A percentile compares a stretch with the other conserved stretches of the same genome.
Evolutionary conservation across 2,329 filamentous ascomycete species (phyloP).

Genomic region (Sclerotinia spermophila): DNA sequence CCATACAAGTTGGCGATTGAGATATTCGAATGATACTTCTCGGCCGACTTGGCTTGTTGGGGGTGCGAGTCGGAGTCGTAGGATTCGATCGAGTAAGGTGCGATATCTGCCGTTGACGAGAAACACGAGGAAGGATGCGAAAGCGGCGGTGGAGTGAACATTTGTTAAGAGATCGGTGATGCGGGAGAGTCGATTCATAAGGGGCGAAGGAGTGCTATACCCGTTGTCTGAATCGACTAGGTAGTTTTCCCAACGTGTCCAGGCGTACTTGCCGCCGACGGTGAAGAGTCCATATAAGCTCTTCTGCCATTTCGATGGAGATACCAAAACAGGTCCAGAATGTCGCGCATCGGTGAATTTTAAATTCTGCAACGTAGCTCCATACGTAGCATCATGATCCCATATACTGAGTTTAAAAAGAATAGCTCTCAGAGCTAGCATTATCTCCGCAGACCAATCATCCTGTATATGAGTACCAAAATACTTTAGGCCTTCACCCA

Average conservation of each 20-base stretch:
- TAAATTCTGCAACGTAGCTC: slow-evolving; percentile 86
- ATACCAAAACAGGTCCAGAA: slow-evolving; percentile 56
- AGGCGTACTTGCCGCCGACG: slow-evolving; percentile 82
- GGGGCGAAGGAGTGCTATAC: slow-evolving; percentile 58
- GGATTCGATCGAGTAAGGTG: slow-evolving; percentile 79
- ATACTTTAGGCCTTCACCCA: slow-evolving; percentile 83
- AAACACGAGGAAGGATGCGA: slow-evolving; percentile 85
- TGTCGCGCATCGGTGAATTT: slow-evolving; percentile 81
- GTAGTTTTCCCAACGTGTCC: slow-evolving; percentile 90
- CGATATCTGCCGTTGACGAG: slow-evolving; percentile 87
- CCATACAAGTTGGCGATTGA: slow-evolving; percentile 97
- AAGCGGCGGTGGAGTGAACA: slow-evolving; percentile 74
- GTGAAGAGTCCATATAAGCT: slow-evolving; percentile 78
- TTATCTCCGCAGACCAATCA: slow-evolving; percentile 84
- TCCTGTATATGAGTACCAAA: slow-evolving; percentile 75
- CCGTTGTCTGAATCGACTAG: slow-evolving; percentile 73
- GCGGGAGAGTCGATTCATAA: slow-evolving; percentile 56
- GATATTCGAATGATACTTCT: slow-evolving; percentile 95
- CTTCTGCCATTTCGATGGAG: slow-evolving; percentile 82
- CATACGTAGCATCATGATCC: slow-evolving; percentile 95
- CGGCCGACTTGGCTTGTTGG: slow-evolving; percentile 80
- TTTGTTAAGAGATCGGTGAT: slow-evolving; percentile 68
- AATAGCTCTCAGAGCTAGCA: slow-evolving; percentile 68
- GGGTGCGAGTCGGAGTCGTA: slow-evolving; percentile 81
- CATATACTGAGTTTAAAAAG: slow-evolving; percentile 95